Evolutionary conservation across 2,329 filamentous ascomycete genomes (phyloP).

Genomic region (Penicillium sp.): DNA sequence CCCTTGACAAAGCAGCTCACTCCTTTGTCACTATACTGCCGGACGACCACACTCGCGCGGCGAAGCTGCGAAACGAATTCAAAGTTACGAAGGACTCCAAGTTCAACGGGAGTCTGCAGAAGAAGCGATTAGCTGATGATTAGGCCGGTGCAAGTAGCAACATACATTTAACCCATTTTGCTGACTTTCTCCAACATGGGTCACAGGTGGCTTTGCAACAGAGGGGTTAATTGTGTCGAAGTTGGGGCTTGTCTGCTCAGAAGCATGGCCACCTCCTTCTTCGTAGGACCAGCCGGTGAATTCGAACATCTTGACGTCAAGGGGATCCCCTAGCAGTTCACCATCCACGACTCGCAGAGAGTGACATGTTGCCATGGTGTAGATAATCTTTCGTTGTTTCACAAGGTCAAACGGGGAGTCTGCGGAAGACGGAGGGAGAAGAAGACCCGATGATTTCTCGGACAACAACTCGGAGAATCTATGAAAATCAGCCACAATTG

Average conservation of each 20-base stretch:
- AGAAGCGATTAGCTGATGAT: not conserved
- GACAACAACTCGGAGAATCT: constrained; percentile 75
- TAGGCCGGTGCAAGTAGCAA: not conserved
- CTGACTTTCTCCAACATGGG: constrained; percentile 49
- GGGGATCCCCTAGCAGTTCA: constrained; percentile 86
- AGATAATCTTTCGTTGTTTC: constrained; percentile 69
- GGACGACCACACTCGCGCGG: constrained; percentile 86
- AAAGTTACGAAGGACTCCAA: constrained; percentile 87
- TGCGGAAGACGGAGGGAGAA: constrained; percentile 53
- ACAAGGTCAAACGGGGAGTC: constrained; percentile 61
- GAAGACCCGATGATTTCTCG: constrained; percentile 53
- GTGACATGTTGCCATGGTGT: constrained; percentile 97
- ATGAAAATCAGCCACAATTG: constrained; percentile 1
- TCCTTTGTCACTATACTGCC: constrained; percentile 79
- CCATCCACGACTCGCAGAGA: constrained; percentile 82
- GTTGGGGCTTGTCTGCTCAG: constrained; percentile 66
- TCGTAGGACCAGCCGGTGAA: constrained; percentile 92
- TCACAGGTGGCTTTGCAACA: constrained; percentile 73
- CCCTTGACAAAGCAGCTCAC: constrained; percentile 93
- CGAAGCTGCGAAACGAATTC: constrained; percentile 93
- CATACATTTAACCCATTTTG: constrained; percentile 23
- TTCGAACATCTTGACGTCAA: constrained; percentile 98
- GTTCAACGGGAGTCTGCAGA: constrained; percentile 61
- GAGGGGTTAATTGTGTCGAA: constrained; percentile 75
- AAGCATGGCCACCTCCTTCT: constrained; percentile 69